Evolutionary conservation across 1,284 basidiomycete genomes (phyloP).

Genomic region (Apiotrichum brassicae): DNA sequence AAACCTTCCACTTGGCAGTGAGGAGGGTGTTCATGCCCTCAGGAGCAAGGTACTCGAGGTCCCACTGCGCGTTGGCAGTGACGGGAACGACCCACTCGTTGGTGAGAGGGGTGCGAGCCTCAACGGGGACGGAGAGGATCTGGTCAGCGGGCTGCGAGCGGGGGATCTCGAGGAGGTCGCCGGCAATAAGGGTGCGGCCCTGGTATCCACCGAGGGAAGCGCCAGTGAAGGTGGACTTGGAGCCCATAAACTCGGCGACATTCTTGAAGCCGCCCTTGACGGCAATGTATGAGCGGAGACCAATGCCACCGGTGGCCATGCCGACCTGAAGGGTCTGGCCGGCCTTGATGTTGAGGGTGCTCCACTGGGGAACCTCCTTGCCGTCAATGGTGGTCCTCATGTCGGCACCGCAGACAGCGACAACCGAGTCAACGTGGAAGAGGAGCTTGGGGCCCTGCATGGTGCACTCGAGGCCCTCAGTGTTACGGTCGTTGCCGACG

Average conservation of each 20-base stretch:
- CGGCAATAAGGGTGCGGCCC: slow-evolving; percentile 51
- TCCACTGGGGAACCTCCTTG: slow-evolving; percentile 51
- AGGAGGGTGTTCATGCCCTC: slow-evolving; percentile 30
- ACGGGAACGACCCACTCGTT: slow-evolving; percentile 17
- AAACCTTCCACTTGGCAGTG: slow-evolving; percentile 33
- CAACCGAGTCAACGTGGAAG: slow-evolving; percentile 53
- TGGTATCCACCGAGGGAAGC: slow-evolving; percentile 38
- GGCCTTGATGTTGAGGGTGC: slow-evolving; percentile 50
- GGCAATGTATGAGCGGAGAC: slow-evolving; percentile 57
- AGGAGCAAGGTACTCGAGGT: slow-evolving; percentile 16
- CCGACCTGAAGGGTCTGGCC: slow-evolving; percentile 51
- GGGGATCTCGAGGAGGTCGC: slow-evolving; percentile 43
- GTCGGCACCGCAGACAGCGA: slow-evolving; percentile 57
- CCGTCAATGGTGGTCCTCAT: slow-evolving; percentile 51
- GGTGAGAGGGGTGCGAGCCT: slow-evolving; percentile 9
- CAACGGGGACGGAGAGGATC: slow-evolving; percentile 6
- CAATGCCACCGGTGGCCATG: slow-evolving; percentile 41
- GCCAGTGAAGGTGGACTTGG: slow-evolving; percentile 41
- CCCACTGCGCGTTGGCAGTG: slow-evolving; percentile 19
- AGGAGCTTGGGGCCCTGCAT: slow-evolving; percentile 41
- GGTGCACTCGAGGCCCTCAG: slow-evolving; percentile 58
- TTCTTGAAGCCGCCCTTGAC: slow-evolving; percentile 58
- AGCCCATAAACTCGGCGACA: slow-evolving; percentile 55
- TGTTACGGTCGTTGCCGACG: slow-evolving; percentile 54
- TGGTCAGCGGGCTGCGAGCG: neutral